Percentiles rank a stretch among this genome's conserved stretches.
Evolutionary conservation across 169 alveolate genomes (phyloP).

Genomic region (Babesia ovata): DNA sequence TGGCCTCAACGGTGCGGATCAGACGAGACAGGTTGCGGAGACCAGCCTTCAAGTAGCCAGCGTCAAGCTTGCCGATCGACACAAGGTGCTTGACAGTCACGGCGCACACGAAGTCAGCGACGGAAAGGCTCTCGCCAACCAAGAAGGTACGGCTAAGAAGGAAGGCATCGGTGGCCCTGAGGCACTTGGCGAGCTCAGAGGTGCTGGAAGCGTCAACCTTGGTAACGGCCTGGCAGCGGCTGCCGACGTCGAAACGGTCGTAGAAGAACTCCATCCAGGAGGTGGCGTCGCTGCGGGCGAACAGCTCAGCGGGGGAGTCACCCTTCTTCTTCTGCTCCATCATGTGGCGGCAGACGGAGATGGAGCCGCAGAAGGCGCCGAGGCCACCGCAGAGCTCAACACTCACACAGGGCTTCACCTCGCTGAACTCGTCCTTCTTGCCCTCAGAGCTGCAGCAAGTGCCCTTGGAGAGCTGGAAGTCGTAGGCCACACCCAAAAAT

Average conservation of each 20-base stretch:
- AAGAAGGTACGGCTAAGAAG: slow-evolving; percentile 76
- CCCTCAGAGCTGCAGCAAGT: slow-evolving; percentile 51
- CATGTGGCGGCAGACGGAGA: slow-evolving; percentile 50
- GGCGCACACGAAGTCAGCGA: slow-evolving; percentile 89
- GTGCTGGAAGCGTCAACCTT: slow-evolving; percentile 44
- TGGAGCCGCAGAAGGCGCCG: slow-evolving; percentile 59
- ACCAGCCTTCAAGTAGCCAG: slow-evolving; percentile 39
- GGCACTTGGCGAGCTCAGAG: slow-evolving; percentile 71
- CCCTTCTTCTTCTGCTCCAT: slow-evolving; percentile 51
- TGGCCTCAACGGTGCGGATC: slow-evolving; percentile 61
- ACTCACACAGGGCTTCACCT: slow-evolving; percentile 58
- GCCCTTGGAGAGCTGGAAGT: slow-evolving; percentile 53
- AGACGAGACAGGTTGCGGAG: slow-evolving; percentile 44
- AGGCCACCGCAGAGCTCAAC: slow-evolving; percentile 19
- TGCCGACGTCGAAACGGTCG: slow-evolving; percentile 67
- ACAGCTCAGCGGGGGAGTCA: slow-evolving; percentile 35
- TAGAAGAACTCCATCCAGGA: slow-evolving; percentile 77
- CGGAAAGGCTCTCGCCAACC: slow-evolving; percentile 87
- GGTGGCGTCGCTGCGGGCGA: slow-evolving; percentile 60
- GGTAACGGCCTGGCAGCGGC: slow-evolving; percentile 62
- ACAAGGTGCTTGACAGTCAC: slow-evolving; percentile 77
- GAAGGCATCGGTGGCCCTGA: slow-evolving; percentile 69
- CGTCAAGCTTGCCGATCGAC: slow-evolving; percentile 62
- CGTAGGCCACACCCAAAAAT: slow-evolving; percentile 35
- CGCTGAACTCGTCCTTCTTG: slow-evolving; percentile 59